A percentile compares a stretch with the other conserved stretches of the same genome.
Evolutionary conservation across 352 stramenopile genomes (phyloP).

Genomic region (Blastocystis sp.): DNA sequence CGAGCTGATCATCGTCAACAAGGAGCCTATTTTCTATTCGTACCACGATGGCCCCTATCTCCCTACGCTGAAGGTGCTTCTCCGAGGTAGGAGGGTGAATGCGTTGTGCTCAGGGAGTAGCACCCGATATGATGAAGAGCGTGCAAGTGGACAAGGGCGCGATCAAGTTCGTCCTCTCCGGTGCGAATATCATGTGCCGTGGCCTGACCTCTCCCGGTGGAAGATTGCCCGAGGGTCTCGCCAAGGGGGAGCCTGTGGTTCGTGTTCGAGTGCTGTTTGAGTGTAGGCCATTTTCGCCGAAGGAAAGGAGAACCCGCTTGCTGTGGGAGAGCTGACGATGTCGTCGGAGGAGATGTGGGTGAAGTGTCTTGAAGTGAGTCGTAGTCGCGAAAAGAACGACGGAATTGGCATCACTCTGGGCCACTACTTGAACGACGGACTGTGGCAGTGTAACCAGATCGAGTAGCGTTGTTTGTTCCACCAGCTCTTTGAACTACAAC

Average conservation of each 20-base stretch:
- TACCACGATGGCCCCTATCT: conserved; percentile 92
- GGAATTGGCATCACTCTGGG: conserved; percentile 91
- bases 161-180: conserved; percentile 93
- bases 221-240: conserved; percentile 84
- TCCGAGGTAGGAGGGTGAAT: conserved; percentile 79
- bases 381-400: conserved; percentile 88
- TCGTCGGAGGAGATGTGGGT: conserved; percentile 90
- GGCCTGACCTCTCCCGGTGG: conserved; percentile 90
- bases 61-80: conserved; percentile 89
- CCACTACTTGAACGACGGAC: conserved; percentile 92
- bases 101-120: conserved; percentile 71
- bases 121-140: conserved; percentile 86
- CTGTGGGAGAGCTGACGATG: conserved; percentile 91
- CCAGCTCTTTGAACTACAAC: no score
- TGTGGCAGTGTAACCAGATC: conserved; percentile 78
- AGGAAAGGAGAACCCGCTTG: conserved; percentile 91
- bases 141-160: conserved; percentile 92
- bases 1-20: conserved; percentile 82
- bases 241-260: conserved; percentile 81
- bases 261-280: conserved; percentile 69
- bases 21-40: conserved; percentile 91
- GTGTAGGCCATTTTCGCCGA: conserved; percentile 89
- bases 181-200: conserved; percentile 96
- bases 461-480: neutral
- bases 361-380: conserved; percentile 70